phyloP scores from a whole-genome alignment of 805 yeast genomes.

The Myxozyma nipponensis region DNA sequence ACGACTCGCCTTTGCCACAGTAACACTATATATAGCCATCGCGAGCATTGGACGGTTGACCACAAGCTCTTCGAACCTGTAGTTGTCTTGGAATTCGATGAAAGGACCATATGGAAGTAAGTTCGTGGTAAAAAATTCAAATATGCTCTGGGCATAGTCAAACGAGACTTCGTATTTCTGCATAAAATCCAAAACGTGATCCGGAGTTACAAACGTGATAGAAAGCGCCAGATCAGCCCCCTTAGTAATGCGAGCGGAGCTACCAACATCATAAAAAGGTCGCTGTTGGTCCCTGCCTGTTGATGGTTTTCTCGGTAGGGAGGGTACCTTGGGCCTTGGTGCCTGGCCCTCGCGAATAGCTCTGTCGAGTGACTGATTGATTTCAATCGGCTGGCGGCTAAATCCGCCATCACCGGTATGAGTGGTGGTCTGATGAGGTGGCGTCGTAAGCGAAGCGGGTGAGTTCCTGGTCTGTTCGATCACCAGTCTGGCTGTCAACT shows the following conservation, averaged over 20 bases:
- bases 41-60: constrained; percentile 2
- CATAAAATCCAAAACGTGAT: neutral
- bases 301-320: neutral
- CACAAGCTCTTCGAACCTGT: neutral
- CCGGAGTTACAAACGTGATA: neutral
- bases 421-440: neutral
- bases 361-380: no score
- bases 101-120: constrained; percentile 3
- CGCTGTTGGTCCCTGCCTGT: neutral
- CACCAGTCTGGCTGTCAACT: constrained; percentile 14
- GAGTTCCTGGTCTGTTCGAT: neutral
- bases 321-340: neutral
- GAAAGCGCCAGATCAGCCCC: constrained; percentile 2
- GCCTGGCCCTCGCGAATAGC: neutral
- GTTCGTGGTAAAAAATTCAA: neutral
- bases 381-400: neutral
- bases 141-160: neutral
- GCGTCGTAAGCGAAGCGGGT: neutral
- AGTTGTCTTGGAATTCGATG: neutral
- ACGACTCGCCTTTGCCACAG: constrained; percentile 2
- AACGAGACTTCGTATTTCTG: neutral
- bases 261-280: neutral
- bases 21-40: constrained; percentile 1
- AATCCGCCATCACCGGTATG: neutral
- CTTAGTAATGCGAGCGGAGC: constrained; percentile 6